A percentile compares a stretch with the other conserved stretches of the same genome.
Evolutionary conservation across 352 stramenopile species (phyloP).

Genomic region (Phytophthora cryptogea): DNA sequence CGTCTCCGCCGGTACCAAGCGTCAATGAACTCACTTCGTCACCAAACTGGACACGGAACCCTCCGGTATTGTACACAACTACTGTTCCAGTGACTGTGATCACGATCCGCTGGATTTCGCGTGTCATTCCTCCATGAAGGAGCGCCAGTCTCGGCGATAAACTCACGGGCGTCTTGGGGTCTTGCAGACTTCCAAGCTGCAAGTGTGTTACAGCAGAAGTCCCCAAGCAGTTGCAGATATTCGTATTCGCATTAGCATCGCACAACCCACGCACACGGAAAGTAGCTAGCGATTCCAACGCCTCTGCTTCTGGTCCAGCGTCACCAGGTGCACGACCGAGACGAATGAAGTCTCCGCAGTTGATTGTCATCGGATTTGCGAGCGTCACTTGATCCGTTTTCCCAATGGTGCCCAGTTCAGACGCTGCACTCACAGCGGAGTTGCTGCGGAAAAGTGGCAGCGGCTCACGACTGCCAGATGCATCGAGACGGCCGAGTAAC

Average conservation of each 20-base stretch:
- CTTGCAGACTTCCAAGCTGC: constrained; percentile 50
- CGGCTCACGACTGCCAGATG: constrained; percentile 40
- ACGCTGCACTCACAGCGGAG: constrained; percentile 46
- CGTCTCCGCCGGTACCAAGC: constrained; percentile 65
- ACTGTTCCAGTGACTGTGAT: constrained; percentile 39
- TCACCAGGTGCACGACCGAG: constrained; percentile 46
- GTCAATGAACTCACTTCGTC: constrained; percentile 88
- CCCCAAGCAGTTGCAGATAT: constrained; percentile 46
- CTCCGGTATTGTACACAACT: constrained; percentile 60
- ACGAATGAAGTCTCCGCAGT: constrained; percentile 72
- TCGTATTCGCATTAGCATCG: constrained; percentile 3
- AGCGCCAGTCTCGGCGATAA: constrained; percentile 41
- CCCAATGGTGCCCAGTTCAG: constrained; percentile 39
- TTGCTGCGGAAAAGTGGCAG: constrained; percentile 65
- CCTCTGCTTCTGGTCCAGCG: constrained; percentile 19
- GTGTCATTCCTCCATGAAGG: constrained; percentile 48
- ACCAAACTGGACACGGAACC: constrained; percentile 92
- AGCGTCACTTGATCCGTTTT: constrained; percentile 44
- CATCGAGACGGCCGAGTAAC: constrained; percentile 38
- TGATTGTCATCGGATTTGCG: constrained; percentile 38
- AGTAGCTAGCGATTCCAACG: constrained; percentile 30
- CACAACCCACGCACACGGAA: constrained; percentile 77
- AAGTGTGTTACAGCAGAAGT: constrained; percentile 31
- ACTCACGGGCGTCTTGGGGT: constrained; percentile 47
- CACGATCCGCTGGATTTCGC: constrained; percentile 72